Conservation (phyloP, 2,329 filamentous ascomycete species). For the Fusarium chuoi region DNA sequence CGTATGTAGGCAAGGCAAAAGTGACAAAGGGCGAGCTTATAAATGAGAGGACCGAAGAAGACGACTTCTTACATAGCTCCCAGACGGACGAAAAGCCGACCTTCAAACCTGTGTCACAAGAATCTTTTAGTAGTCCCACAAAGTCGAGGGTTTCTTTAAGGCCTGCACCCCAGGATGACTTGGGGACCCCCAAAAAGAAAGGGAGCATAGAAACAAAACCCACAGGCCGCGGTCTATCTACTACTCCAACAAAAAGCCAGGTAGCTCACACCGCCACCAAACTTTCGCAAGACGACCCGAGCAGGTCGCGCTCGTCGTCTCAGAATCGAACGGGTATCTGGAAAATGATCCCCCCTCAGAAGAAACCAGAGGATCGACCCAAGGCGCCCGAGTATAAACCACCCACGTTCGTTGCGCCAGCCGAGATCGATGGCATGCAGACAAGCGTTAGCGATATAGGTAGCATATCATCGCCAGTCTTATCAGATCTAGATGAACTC, state of each 20-base stretch:
- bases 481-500: conserved; percentile 32
- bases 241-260: conserved; percentile 25
- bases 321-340: conserved; percentile 4
- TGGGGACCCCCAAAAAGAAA: conserved; percentile 24
- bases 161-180: conserved; percentile 5
- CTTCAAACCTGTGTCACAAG: conserved; percentile 19
- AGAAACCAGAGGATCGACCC: neutral
- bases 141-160: conserved; percentile 10
- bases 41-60: neutral
- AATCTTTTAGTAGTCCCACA: conserved; percentile 28
- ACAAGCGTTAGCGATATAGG: neutral
- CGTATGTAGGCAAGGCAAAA: neutral
- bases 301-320: conserved; percentile 1
- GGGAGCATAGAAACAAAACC: neutral
- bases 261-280: neutral
- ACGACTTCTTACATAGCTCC: conserved; percentile 4
- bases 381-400: conserved; percentile 1
- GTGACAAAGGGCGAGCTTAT: neutral
- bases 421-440: conserved; percentile 12
- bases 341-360: neutral
- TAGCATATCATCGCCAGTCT: conserved; percentile 8
- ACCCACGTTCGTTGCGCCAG: conserved; percentile 18
- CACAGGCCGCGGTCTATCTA: conserved; percentile 11
- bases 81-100: conserved; percentile 9
- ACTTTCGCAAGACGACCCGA: conserved; percentile 15